phyloP scores from a whole-genome alignment of 2,329 filamentous ascomycete genomes.

The Neonectria ditissima region DNA sequence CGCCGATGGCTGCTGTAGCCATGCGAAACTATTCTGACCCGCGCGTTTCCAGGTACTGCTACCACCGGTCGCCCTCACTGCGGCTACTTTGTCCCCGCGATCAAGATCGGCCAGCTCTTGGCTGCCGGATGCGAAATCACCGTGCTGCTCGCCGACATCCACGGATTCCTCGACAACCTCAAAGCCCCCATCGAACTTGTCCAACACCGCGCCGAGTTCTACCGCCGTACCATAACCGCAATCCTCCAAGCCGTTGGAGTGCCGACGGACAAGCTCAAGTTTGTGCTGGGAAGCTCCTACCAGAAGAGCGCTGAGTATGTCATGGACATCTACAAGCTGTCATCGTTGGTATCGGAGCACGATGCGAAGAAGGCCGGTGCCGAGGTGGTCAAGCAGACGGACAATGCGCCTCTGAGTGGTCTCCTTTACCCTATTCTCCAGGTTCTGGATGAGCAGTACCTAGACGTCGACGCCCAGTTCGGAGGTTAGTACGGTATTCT shows the following conservation, averaged over 20 bases:
- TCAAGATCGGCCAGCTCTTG: slow-evolving; percentile 92
- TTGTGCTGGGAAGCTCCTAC: slow-evolving; percentile 87
- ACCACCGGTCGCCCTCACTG: slow-evolving; percentile 90
- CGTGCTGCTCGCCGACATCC: slow-evolving; percentile 80
- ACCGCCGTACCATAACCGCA: slow-evolving; percentile 79
- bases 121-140: slow-evolving; percentile 85
- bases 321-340: slow-evolving; percentile 89
- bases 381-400: slow-evolving; percentile 93
- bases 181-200: slow-evolving; percentile 93
- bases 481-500: slow-evolving; percentile 64
- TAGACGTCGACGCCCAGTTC: slow-evolving; percentile 89
- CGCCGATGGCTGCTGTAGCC: neutral
- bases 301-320: slow-evolving; percentile 79
- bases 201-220: slow-evolving; percentile 84
- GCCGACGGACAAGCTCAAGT: slow-evolving; percentile 80
- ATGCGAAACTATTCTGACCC: slow-evolving; percentile 12
- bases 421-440: slow-evolving; percentile 71
- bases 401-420: slow-evolving; percentile 74
- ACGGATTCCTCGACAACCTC: slow-evolving; percentile 83
- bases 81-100: slow-evolving; percentile 88
- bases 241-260: slow-evolving; percentile 84
- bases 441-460: slow-evolving; percentile 89
- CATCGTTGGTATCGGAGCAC: slow-evolving; percentile 77
- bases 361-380: slow-evolving; percentile 91
- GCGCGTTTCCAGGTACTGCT: slow-evolving; percentile 70